These are phyloP conservation scores for Penicillium fimorum DNA, from an alignment of 495 filamentous ascomycete species.

Conservation along the genomic window DNA sequence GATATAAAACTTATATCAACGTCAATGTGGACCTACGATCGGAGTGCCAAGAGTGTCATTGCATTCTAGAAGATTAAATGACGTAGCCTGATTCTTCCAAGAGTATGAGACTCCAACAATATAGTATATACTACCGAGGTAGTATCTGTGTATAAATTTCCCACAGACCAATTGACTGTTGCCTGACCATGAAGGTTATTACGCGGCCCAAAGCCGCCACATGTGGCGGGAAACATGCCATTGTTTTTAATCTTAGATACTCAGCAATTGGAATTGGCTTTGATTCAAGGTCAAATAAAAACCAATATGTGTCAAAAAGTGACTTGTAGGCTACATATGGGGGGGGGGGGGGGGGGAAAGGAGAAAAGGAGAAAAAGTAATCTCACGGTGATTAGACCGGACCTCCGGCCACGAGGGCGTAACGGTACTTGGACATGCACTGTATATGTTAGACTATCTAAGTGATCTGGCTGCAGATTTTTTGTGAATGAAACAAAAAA, in stretches of 20 bases:
- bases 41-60: conserved; percentile 1
- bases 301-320: not conserved
- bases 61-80: conserved; percentile 1
- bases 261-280: not conserved
- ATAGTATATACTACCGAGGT: too few relatives aligned
- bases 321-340: not conserved
- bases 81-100: not conserved
- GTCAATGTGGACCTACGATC: not conserved
- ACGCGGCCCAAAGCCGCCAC: conserved; percentile 3
- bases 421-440: not conserved
- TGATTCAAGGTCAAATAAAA: not conserved
- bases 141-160: too few relatives aligned
- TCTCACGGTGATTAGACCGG: conserved; percentile 1
- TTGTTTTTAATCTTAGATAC: not conserved
- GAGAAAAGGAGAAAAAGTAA: not conserved
- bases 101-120: not conserved
- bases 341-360: not conserved
- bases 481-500: not conserved
- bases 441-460: not conserved
- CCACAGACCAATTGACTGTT: conserved; percentile 2
- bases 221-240: conserved; percentile 6
- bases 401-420: conserved; percentile 10
- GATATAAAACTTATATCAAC: not conserved
- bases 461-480: not conserved
- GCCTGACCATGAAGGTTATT: conserved; percentile 5